Evolutionary conservation across 1,284 basidiomycete species (phyloP), one percentile per base, ranked within the genome.

Genomic region (Sanguinoderma infundibulare): DNA sequence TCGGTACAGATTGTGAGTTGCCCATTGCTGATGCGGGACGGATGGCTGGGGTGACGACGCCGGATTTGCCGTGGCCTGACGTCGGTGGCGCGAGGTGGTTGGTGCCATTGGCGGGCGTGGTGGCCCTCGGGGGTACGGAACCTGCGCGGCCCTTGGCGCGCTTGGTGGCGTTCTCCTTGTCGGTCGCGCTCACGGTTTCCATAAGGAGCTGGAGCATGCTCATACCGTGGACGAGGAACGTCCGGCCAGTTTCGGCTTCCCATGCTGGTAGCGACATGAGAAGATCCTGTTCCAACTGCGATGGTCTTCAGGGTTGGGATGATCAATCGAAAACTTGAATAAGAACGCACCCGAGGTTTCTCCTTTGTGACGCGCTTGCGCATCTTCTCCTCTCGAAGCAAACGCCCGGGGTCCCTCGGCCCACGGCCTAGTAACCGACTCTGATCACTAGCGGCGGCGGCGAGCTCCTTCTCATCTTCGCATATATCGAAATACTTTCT

Each of bases 381-480:
- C 90, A 98, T 95, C 84, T 98, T 98, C 79, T 98, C 97, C 77
- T 99, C 97, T 51, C 94, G 83, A 51, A 99, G 78, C 51, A 99
- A 76, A 63, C 86, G 81, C 55, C 85, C 92, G 59, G 84, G 93
- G 83, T 89, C 91, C 59, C 94, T 82, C 24, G 87, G 78, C n/a
- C 92, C 92, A 68, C 92, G 82, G 15, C 91, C 91, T 5, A 91
- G 82, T 10, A 95, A 78, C 39, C 93, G 84, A 26, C 82, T 86
- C 68, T 93, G 91, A 69, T 95, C 94, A 30, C 85, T 81, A 1
- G 94, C 92, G 2, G 91, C 86, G 6, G 87, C 88, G 47, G 90
- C 91, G 20, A 98, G 82, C 72, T 98, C 94, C 72, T 90, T 92
- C 76, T 95, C 91, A 69, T 98, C 95, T 53, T 90, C 87, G 57